Base-by-base conservation (phyloP, 2,329 filamentous ascomycete species). In the Cryphonectria naterciae region DNA sequence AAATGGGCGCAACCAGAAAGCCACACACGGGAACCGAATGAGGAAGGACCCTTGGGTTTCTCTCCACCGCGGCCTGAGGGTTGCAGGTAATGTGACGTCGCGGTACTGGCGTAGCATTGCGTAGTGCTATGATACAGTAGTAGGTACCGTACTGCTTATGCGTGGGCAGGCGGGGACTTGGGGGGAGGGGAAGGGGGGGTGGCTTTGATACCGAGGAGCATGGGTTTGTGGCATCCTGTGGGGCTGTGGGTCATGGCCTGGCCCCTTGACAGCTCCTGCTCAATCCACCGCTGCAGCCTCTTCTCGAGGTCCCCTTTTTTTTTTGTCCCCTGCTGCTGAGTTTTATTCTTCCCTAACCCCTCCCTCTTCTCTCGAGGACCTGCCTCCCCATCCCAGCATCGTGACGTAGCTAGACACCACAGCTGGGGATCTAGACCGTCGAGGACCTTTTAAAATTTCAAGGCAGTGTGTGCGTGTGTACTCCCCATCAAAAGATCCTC, bases 1-100 rank as follows among this genome's bases (percentile, higher is more conserved):
- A 2, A 4, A 63, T 41, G 61, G 61, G 6, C 41, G 41, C 61
- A 25, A 39, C 39, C 39, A 28, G 15, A 52, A 46, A 46, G 63
- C 32, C 58, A 61, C 58, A 64, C 17, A 17, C 2, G 32, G 25
- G 19, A 8, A 4, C 63, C 63, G 7, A 52, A 65, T 65, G 43
- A 35, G 63, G 63, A 65, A 65, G 63, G 63, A 65, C 63, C 63
- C 63, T 65, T 65, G 63, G 63, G 43, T 11, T 65, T 8, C 39
- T 37, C 41, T 32, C 63, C 63, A 52, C 63, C 43, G 8, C 41
- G 25, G 28, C 43, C 63, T 52, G 39, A 15, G 17, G 17, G 61
- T 15, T 28, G 61, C 37, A 64, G 41, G 61, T 64, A 15, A 64
- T 41, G 61, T 64, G 61, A 64, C 17, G 60, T 39, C 32, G 35